A percentile compares a stretch with the other conserved stretches of the same genome.
These are phyloP conservation scores for Cucumis cinereus DNA, from an alignment of 306 rosid species.

Conservation along the genomic window DNA sequence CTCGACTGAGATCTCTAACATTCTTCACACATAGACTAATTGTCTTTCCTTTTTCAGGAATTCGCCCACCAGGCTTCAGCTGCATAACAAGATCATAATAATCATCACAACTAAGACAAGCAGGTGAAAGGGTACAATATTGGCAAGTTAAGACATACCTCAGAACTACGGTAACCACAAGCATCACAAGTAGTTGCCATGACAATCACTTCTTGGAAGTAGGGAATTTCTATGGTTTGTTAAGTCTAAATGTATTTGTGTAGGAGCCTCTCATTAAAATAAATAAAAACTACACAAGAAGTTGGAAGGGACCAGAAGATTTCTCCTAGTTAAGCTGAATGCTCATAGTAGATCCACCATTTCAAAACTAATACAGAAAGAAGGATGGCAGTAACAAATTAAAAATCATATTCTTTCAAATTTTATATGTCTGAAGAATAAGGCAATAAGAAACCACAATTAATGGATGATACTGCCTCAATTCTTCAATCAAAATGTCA, in stretches of 20 bases:
- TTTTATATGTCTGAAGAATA: not conserved
- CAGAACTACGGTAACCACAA: conserved; percentile 96
- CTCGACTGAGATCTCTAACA: conserved; percentile 70
- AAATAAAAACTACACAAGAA: not conserved
- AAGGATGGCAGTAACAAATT: not conserved
- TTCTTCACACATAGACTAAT: conserved; percentile 50
- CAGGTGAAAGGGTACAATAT: not conserved
- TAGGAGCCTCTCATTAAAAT: not conserved
- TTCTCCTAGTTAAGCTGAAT: not conserved
- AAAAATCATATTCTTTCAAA: not conserved
- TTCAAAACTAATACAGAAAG: not conserved
- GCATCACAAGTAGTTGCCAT: conserved; percentile 96
- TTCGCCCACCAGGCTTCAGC: conserved; percentile 89
- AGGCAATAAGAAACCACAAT: not conserved
- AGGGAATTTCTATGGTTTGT: conserved; percentile 70
- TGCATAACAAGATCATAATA: conserved; percentile 27
- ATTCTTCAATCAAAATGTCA: not conserved
- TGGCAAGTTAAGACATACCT: conserved; percentile 42
- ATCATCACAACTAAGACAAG: conserved; percentile 7
- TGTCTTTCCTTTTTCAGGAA: conserved; percentile 77
- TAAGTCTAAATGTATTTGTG: conserved; percentile 25
- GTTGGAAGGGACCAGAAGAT: not conserved
- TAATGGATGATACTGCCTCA: not conserved
- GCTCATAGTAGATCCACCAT: not conserved
- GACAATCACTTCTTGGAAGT: conserved; percentile 89